A percentile compares a stretch with the other conserved stretches of the same genome.
Conservation (phyloP, 176 grass and related monocot species). For the Zea luxurians region DNA sequence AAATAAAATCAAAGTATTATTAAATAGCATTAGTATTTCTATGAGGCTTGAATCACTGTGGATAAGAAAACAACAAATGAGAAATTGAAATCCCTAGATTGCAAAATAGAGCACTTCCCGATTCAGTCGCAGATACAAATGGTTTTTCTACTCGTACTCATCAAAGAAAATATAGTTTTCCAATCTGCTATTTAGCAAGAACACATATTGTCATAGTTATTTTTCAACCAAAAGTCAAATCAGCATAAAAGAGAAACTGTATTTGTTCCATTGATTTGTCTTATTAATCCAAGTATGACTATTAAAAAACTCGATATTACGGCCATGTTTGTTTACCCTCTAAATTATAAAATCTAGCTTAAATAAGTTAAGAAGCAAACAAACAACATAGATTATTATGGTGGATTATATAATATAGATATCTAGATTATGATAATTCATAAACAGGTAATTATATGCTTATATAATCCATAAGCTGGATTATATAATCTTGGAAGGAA, state of each 20-base stretch:
- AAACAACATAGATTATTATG: too few relatives aligned
- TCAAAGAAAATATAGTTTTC: conserved; percentile 10
- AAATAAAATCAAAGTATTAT: conserved; percentile 28
- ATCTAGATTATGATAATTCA: too few relatives aligned
- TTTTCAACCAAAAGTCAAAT: not conserved
- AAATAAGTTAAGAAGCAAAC: too few relatives aligned
- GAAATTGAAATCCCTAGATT: not conserved
- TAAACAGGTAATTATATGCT: too few relatives aligned
- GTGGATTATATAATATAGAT: too few relatives aligned
- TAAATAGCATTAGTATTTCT: conserved; percentile 8
- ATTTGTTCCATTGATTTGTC: conserved; percentile 1
- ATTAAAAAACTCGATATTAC: too few relatives aligned
- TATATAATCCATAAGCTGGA: too few relatives aligned
- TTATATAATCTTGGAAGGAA: too few relatives aligned
- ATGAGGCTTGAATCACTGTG: conserved; percentile 1
- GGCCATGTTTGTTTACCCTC: too few relatives aligned
- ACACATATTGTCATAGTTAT: not conserved
- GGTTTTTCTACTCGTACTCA: not conserved
- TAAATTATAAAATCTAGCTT: too few relatives aligned
- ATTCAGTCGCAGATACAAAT: not conserved
- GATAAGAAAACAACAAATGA: conserved; percentile 23
- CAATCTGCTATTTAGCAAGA: conserved; percentile 20
- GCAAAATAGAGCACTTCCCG: not conserved
- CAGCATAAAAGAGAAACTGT: not conserved
- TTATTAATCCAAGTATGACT: conserved; percentile 9